A percentile compares a stretch with the other conserved stretches of the same genome.
Conservation (phyloP, 2,329 filamentous ascomycete species). For the Penicillium olsonii region DNA sequence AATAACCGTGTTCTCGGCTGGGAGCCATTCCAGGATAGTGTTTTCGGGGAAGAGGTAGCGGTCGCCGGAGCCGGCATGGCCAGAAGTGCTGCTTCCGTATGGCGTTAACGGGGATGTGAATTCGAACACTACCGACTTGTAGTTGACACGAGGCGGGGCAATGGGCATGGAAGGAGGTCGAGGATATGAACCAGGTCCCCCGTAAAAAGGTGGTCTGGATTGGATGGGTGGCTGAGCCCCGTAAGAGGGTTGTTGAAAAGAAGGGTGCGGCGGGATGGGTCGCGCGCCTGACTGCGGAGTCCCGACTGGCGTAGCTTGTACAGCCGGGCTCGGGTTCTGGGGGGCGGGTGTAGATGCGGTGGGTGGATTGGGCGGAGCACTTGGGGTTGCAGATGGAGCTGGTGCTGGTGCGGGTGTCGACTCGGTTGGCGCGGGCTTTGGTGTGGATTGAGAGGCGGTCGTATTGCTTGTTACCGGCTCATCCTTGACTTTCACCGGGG, state of each 20-base stretch:
- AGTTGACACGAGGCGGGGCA: slow-evolving; percentile 40
- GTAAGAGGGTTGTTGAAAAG: slow-evolving; percentile 34
- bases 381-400: slow-evolving; percentile 11
- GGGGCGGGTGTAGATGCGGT: slow-evolving; percentile 15
- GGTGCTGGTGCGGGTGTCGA: slow-evolving; percentile 13
- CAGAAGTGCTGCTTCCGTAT: slow-evolving; percentile 43
- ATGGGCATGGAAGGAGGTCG: slow-evolving; percentile 21
- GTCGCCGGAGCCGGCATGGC: slow-evolving; percentile 47
- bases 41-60: slow-evolving; percentile 52
- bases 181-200: slow-evolving; percentile 24
- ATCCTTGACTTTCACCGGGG: slow-evolving; percentile 30
- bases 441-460: slow-evolving; percentile 10
- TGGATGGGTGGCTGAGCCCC: slow-evolving; percentile 37
- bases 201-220: slow-evolving; percentile 38
- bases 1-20: slow-evolving; percentile 47
- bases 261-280: slow-evolving; percentile 30
- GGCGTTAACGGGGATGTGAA: slow-evolving; percentile 46
- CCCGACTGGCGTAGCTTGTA: slow-evolving; percentile 22
- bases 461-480: slow-evolving; percentile 22
- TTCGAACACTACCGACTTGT: slow-evolving; percentile 52
- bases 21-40: slow-evolving; percentile 51
- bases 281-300: slow-evolving; percentile 28
- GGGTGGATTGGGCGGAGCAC: slow-evolving; percentile 6
- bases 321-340: slow-evolving; percentile 25
- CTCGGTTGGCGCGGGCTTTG: slow-evolving; percentile 8